Conservation (phyloP, 2,329 filamentous ascomycete species). For the Thielaviopsis punctulata region DNA sequence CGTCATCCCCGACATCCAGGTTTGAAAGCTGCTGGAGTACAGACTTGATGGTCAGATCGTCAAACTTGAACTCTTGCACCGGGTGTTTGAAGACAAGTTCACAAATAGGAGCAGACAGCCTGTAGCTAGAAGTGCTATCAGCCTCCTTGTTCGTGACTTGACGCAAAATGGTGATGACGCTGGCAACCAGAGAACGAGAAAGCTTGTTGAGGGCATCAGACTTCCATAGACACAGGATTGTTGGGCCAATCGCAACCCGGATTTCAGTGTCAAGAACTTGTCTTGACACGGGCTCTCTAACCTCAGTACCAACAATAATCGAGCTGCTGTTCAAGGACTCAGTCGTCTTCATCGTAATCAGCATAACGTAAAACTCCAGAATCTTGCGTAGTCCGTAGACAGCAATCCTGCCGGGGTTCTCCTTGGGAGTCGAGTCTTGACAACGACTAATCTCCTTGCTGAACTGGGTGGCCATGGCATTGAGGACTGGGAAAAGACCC, state of each 20-base stretch:
- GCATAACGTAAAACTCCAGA: slow-evolving; percentile 49
- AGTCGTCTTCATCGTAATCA: slow-evolving; percentile 4
- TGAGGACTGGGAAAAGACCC: slow-evolving; percentile 58
- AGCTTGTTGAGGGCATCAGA: slow-evolving; percentile 70
- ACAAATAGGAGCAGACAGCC: neutral
- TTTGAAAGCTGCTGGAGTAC: slow-evolving; percentile 25
- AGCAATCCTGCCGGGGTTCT: slow-evolving; percentile 32
- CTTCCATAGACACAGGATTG: slow-evolving; percentile 66
- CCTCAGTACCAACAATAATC: neutral
- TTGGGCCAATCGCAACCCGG: slow-evolving; percentile 60
- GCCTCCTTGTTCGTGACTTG: slow-evolving; percentile 2
- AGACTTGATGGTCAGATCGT: slow-evolving; percentile 22
- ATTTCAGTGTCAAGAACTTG: slow-evolving; percentile 76
- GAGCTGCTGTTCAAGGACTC: slow-evolving; percentile 6
- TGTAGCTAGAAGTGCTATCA: neutral
- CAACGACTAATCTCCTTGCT: slow-evolving; percentile 29
- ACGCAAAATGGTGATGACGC: slow-evolving; percentile 6
- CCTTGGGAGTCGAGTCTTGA: slow-evolving; percentile 20
- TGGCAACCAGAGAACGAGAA: slow-evolving; percentile 21
- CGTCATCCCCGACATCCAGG: slow-evolving; percentile 22
- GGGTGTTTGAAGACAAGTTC: neutral
- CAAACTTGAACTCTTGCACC: slow-evolving; percentile 8
- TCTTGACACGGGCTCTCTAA: slow-evolving; percentile 23
- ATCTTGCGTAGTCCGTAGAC: slow-evolving; percentile 59
- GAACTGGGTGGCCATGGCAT: slow-evolving; percentile 54